phyloP scores from a whole-genome alignment of 768 basidiomycete genomes.

The Daedaleopsis nitida region DNA sequence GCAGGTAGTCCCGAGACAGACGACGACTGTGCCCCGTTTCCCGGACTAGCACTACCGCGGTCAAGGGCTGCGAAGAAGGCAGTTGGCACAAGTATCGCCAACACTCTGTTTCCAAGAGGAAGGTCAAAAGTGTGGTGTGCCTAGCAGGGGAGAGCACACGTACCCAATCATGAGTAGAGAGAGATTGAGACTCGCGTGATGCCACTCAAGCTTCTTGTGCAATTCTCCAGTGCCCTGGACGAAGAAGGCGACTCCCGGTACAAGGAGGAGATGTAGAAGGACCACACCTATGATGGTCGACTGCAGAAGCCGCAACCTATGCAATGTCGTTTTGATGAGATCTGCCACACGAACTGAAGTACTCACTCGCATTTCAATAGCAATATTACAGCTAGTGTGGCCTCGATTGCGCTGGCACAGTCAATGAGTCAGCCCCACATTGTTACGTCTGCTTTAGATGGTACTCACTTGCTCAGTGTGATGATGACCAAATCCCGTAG shows the following conservation, averaged over 20 bases:
- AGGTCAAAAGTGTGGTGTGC: neutral
- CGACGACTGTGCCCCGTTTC: neutral
- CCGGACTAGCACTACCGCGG: conserved; percentile 25
- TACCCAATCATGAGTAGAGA: conserved; percentile 69
- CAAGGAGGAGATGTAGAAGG: conserved; percentile 69
- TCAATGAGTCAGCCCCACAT: too few species aligned
- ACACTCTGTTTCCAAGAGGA: conserved; percentile 49
- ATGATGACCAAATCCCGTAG: conserved; percentile 66
- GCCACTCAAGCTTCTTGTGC: conserved; percentile 67
- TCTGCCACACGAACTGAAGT: neutral
- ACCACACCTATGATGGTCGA: conserved; percentile 75
- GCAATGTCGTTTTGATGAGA: neutral
- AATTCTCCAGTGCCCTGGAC: conserved; percentile 64
- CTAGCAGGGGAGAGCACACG: conserved; percentile 14
- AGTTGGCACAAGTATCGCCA: conserved; percentile 63
- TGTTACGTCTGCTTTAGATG: too few species aligned
- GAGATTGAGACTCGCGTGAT: conserved; percentile 65
- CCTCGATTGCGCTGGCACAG: conserved; percentile 71
- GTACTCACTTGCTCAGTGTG: conserved; percentile 62
- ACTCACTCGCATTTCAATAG: conserved; percentile 69
- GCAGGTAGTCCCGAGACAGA: conserved; percentile 22
- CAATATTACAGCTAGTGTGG: conserved; percentile 67
- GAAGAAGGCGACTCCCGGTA: conserved; percentile 70
- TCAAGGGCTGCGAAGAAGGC: conserved; percentile 67
- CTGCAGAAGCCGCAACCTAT: conserved; percentile 63